Conservation (phyloP, 2,329 filamentous ascomycete species). For the Microsporum ferrugineum region DNA sequence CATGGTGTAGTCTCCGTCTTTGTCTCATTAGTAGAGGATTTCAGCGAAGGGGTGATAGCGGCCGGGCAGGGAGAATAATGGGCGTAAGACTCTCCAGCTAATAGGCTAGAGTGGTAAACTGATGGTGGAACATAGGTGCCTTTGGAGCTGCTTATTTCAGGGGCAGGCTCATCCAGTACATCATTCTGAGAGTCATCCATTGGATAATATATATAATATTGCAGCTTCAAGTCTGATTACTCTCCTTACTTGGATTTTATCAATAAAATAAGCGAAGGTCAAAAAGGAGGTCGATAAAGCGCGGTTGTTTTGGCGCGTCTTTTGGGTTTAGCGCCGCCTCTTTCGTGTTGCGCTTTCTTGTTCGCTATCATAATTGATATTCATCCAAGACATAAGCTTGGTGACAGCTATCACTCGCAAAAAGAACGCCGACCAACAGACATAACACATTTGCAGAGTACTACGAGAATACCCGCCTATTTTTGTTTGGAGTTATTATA, state of each 20-base stretch:
- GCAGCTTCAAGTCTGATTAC: background rate
- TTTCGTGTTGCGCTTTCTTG: constrained; percentile 3
- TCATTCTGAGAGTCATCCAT: constrained; percentile 26
- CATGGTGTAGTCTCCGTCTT: constrained; percentile 45
- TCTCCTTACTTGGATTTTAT: background rate
- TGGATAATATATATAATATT: background rate
- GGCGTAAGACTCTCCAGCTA: constrained; percentile 56
- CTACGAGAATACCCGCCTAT: background rate
- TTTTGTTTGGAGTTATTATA: background rate
- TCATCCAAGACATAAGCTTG: background rate
- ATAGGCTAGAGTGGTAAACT: constrained; percentile 46
- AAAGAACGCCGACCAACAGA: background rate
- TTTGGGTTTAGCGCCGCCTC: constrained; percentile 12
- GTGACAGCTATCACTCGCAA: background rate
- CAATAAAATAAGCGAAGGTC: background rate
- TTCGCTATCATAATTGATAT: constrained; percentile 13
- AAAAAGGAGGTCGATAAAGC: background rate
- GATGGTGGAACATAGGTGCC: constrained; percentile 56
- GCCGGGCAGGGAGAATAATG: constrained; percentile 60
- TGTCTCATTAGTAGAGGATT: constrained; percentile 18
- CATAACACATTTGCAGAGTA: background rate
- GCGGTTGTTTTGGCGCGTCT: background rate
- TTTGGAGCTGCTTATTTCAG: constrained; percentile 26
- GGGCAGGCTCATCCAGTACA: constrained; percentile 15
- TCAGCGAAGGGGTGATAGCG: constrained; percentile 41